phyloP scores from a whole-genome alignment of 139 green algal species.

The Marvania coccoides region DNA sequence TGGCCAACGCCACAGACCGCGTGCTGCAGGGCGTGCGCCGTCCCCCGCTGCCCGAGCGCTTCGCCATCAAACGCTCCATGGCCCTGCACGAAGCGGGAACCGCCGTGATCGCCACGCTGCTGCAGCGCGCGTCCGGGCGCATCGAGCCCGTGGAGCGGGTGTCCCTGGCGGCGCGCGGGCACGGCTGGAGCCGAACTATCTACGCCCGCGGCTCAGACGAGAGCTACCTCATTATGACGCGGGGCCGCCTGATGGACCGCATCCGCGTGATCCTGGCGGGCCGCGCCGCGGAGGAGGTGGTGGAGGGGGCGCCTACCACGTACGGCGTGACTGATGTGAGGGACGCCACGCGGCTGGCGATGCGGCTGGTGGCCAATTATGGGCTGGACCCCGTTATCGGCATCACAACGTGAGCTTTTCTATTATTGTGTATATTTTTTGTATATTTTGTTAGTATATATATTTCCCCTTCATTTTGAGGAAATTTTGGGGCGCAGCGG shows the following conservation, averaged over 20 bases:
- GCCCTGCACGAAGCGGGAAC: constrained; percentile 47
- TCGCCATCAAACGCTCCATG: constrained; percentile 20
- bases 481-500: too few relatives aligned
- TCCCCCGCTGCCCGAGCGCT: constrained; percentile 41
- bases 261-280: constrained; percentile 59
- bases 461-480: too few relatives aligned
- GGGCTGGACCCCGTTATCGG: constrained; percentile 27
- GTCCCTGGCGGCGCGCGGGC: constrained; percentile 52
- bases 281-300: constrained; percentile 47
- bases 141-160: constrained; percentile 74
- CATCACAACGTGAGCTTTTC: constrained; percentile 37
- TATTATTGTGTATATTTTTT: too few relatives aligned
- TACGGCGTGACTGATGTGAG: constrained; percentile 14
- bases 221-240: constrained; percentile 71
- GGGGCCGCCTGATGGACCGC: constrained; percentile 63
- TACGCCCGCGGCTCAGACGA: constrained; percentile 66
- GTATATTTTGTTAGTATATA: too few relatives aligned
- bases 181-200: constrained; percentile 55
- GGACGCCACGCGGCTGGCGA: constrained; percentile 32
- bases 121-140: constrained; percentile 30
- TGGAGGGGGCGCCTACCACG: constrained; percentile 6
- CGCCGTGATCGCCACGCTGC: constrained; percentile 56
- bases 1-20: constrained; percentile 76
- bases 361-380: constrained; percentile 46
- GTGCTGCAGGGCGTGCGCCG: constrained; percentile 69